phyloP scores from a whole-genome alignment of 2,329 filamentous ascomycete genomes.

The Epichloe gansuensis region DNA sequence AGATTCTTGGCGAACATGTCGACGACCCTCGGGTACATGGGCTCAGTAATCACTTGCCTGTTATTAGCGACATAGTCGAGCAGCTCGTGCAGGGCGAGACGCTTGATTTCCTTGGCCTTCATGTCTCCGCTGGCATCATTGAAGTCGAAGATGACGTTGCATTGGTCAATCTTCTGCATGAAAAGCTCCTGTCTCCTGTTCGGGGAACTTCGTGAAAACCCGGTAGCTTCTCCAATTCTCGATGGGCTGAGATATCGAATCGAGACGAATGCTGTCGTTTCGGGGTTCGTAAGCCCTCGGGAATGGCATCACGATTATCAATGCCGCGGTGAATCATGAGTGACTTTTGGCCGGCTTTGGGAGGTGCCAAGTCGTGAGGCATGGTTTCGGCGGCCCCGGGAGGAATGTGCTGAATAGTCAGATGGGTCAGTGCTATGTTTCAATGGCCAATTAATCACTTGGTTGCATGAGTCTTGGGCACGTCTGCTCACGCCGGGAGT shows the following conservation, averaged over 20 bases:
- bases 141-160: slow-evolving; percentile 99
- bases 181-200: slow-evolving; percentile 93
- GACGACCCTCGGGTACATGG: slow-evolving; percentile 96
- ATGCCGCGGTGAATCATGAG: slow-evolving; percentile 72
- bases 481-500: slow-evolving; percentile 65
- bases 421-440: neutral
- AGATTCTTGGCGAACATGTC: slow-evolving; percentile 99
- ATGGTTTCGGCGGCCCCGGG: slow-evolving; percentile 93
- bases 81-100: slow-evolving; percentile 86
- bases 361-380: slow-evolving; percentile 91
- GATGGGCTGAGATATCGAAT: slow-evolving; percentile 94
- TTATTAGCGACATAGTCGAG: slow-evolving; percentile 98
- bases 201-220: slow-evolving; percentile 97
- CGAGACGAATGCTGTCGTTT: slow-evolving; percentile 95
- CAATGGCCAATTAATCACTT: neutral
- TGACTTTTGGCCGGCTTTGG: slow-evolving; percentile 83
- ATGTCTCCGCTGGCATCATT: slow-evolving; percentile 97
- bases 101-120: slow-evolving; percentile 99
- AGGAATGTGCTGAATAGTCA: slow-evolving; percentile 55
- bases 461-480: neutral
- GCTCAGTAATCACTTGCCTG: slow-evolving; percentile 93
- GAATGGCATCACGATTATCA: slow-evolving; percentile 82
- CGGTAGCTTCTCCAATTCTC: slow-evolving; percentile 91
- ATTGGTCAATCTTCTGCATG: slow-evolving; percentile 99
- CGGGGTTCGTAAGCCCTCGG: slow-evolving; percentile 87